phyloP scores from a whole-genome alignment of 306 rosid genomes.

The Quercus gilva region DNA sequence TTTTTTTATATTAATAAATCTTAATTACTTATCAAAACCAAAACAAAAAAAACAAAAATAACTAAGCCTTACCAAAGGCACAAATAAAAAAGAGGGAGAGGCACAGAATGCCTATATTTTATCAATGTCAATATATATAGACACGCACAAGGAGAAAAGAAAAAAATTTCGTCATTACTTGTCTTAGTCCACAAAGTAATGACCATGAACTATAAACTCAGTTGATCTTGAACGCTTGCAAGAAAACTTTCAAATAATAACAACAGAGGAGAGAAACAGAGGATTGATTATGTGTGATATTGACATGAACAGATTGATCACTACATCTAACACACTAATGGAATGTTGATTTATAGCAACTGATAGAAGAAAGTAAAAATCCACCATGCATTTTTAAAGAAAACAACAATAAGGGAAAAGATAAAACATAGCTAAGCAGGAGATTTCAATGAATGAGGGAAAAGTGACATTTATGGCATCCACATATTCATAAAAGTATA shows the following conservation, averaged over 20 bases:
- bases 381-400: too few relatives aligned
- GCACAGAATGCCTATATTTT: slow-evolving; percentile 2
- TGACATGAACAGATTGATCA: neutral
- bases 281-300: neutral
- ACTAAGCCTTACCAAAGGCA: neutral
- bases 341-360: neutral
- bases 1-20: too few relatives aligned
- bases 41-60: neutral
- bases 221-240: neutral
- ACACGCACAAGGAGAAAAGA: neutral
- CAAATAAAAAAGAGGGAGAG: neutral
- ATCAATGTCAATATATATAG: neutral
- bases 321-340: neutral
- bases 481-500: neutral
- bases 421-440: neutral
- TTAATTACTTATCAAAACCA: too few relatives aligned
- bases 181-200: too few relatives aligned
- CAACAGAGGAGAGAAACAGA: neutral
- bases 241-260: neutral
- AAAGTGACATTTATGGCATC: neutral
- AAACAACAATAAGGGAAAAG: too few relatives aligned
- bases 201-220: neutral
- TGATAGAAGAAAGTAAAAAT: too few relatives aligned
- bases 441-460: neutral
- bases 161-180: neutral